Evolutionary conservation across 495 filamentous ascomycete genomes (phyloP).

Genomic region (Aspergillus hancockii): DNA sequence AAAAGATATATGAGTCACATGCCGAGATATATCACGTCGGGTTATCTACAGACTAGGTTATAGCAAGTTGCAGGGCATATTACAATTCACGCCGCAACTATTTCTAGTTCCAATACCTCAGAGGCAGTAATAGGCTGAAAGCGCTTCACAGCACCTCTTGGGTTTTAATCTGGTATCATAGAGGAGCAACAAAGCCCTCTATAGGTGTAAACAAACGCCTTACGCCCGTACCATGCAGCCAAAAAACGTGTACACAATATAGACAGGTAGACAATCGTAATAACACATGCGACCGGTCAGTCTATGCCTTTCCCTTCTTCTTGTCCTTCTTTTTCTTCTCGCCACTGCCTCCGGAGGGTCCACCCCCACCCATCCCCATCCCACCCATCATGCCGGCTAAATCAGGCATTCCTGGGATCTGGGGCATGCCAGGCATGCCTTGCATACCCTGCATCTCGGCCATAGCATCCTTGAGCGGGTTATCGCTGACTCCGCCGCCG

Average conservation of each 20-base stretch:
- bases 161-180: slow-evolving; percentile 23
- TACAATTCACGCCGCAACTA: background rate
- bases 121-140: background rate
- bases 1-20: background rate
- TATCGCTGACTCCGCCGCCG: slow-evolving; percentile 92
- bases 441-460: slow-evolving; percentile 73
- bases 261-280: slow-evolving; percentile 2
- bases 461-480: slow-evolving; percentile 98
- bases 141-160: slow-evolving; percentile 4
- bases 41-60: background rate
- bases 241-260: slow-evolving; percentile 18
- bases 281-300: background rate
- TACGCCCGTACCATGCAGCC: slow-evolving; percentile 30
- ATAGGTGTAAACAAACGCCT: slow-evolving; percentile 22
- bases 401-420: slow-evolving; percentile 44
- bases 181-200: slow-evolving; percentile 14
- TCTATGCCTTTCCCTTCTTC: slow-evolving; percentile 48
- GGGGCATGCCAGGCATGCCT: slow-evolving; percentile 54
- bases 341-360: slow-evolving; percentile 37
- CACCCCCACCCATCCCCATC: slow-evolving; percentile 25
- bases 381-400: slow-evolving; percentile 42
- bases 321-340: slow-evolving; percentile 55
- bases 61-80: background rate
- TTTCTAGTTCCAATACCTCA: background rate
- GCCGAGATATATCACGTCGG: background rate